A percentile compares a stretch with the other conserved stretches of the same genome.
Conservation (phyloP, 164 flowering plant species). For the Vitis labrusca region DNA sequence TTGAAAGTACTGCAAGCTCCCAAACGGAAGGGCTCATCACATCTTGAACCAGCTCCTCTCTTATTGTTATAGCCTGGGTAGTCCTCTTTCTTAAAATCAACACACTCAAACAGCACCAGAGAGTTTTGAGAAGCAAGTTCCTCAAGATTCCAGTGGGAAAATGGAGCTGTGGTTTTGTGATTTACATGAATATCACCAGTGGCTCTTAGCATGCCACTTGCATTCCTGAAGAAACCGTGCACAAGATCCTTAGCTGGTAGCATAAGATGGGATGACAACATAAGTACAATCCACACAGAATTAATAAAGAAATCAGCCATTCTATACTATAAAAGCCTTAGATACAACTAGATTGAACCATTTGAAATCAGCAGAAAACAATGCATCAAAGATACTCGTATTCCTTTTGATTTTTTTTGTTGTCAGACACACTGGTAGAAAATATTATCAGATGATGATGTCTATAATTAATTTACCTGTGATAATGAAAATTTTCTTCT, state of each 20-base stretch:
- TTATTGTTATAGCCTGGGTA: conserved; percentile 49
- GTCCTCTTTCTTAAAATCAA: conserved; percentile 22
- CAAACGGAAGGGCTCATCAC: conserved; percentile 32
- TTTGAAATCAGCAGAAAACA: too few relatives aligned
- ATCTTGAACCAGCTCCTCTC: conserved; percentile 33
- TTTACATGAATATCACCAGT: conserved; percentile 62
- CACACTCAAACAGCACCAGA: conserved; percentile 28
- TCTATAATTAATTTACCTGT: too few relatives aligned
- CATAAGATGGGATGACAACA: too few relatives aligned
- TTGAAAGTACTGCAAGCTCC: conserved; percentile 37
- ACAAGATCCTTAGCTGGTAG: conserved; percentile 32
- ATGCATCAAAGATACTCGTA: too few relatives aligned
- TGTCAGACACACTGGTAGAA: too few relatives aligned
- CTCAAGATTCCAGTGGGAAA: conserved; percentile 42
- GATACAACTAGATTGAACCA: too few relatives aligned
- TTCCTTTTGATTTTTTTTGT: too few relatives aligned
- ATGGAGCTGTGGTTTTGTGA: conserved; percentile 54
- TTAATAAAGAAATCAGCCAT: too few relatives aligned
- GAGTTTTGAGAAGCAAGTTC: conserved; percentile 34
- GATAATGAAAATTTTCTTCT: too few relatives aligned
- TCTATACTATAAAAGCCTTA: too few relatives aligned
- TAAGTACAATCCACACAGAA: too few relatives aligned
- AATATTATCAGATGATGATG: too few relatives aligned
- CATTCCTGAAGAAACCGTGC: conserved; percentile 40
- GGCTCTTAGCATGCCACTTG: conserved; percentile 45